Evolutionary conservation across 2,329 filamentous ascomycete species (phyloP).

Genomic region (Blastomyces silverae): DNA sequence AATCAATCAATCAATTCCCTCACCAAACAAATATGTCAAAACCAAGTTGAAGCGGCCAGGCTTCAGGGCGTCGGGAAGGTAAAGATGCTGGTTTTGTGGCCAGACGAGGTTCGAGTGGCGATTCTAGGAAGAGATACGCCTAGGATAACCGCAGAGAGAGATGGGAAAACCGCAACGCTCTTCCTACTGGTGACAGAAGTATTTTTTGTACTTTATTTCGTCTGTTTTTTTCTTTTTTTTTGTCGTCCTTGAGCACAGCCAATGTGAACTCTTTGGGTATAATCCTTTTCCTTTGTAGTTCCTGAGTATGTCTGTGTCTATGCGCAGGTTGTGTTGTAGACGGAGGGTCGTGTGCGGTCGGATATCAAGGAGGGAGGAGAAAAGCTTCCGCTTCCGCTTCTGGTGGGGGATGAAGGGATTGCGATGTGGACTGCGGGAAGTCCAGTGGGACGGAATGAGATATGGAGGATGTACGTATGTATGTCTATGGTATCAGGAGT

Average conservation of each 20-base stretch:
- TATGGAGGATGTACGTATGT: not conserved
- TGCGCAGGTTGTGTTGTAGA: not conserved
- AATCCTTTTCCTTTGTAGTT: not conserved
- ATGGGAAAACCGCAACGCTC: not conserved
- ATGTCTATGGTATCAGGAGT: conserved; percentile 1
- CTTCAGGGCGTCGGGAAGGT: conserved; percentile 23
- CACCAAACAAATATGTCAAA: not conserved
- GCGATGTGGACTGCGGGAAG: conserved; percentile 1
- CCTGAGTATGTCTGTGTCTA: not conserved
- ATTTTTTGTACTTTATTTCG: not conserved
- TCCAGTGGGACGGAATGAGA: too few relatives aligned
- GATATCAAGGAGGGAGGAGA: not conserved
- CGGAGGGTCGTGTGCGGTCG: not conserved
- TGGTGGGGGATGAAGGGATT: not conserved
- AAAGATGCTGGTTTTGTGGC: not conserved
- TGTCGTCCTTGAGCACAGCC: not conserved
- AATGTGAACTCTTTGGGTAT: not conserved
- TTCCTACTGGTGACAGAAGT: not conserved
- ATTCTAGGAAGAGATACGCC: not conserved
- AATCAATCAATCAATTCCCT: conserved; percentile 6
- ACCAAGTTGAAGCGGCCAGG: conserved; percentile 27
- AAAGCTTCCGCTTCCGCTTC: not conserved
- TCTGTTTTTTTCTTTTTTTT: not conserved
- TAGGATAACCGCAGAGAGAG: not conserved
- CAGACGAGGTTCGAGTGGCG: conserved; percentile 3